Base-by-base conservation (phyloP, 139 green algal species). In the Tetraselmis chui region DNA sequence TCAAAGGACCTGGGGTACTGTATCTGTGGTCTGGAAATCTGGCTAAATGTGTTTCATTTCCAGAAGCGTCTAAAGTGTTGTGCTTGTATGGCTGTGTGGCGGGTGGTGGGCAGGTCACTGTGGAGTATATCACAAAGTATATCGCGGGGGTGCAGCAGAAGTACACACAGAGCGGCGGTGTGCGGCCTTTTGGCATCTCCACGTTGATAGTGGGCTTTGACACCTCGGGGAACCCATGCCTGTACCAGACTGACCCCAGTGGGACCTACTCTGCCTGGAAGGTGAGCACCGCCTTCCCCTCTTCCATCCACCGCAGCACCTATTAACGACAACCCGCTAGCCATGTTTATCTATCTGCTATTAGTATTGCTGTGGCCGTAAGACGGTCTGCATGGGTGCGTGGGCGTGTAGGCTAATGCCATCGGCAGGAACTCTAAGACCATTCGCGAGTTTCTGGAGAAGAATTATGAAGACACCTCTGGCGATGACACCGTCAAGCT, bases 341-440 rank as follows among this genome's bases (percentile, higher is more conserved):
- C n/a, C n/a, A n/a, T n/a, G n/a, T n/a, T n/a, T n/a, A n/a, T n/a
- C n/a, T n/a, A n/a, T n/a, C n/a, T n/a, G n/a, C n/a, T n/a, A n/a
- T n/a, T n/a, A n/a, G n/a, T n/a, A n/a, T n/a, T n/a, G n/a, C n/a
- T n/a, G n/a, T n/a, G n/a, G n/a, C n/a, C n/a, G n/a, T n/a, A 29
- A 11, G 74, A 28, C 74, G 11, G 74, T 77, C 74, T 2, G n/a
- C n/a, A 23, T 77, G 74, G 26, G 74, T 2, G 74, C 5, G 26
- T 11, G 26, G 26, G 74, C 74, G 25, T 2, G n/a, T 25, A 67
- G 84, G 97, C 96, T 23, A 97, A 97, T 77, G 94, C 97, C 1
- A 98, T 98, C 74, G 97, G 97, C 27, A 87, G 96, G 81, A 99
- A 99, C 89, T 95, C 90, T 75, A 99, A 99, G 84, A 97, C 94